Base-by-base conservation (phyloP, 1,139 yeast genomes). In the Kodamaea ohmeri region DNA sequence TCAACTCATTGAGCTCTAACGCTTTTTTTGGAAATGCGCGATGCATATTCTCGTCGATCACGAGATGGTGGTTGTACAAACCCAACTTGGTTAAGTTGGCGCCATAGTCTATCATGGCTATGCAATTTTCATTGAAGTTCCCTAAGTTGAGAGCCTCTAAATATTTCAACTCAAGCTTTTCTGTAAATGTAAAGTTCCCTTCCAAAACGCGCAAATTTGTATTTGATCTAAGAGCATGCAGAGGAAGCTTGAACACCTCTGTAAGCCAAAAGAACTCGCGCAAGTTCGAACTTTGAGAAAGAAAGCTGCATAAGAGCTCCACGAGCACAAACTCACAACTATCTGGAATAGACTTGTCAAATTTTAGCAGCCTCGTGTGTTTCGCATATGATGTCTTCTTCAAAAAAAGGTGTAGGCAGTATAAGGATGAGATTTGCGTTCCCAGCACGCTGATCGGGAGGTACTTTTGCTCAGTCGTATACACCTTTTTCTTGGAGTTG, bases 351-450 rank as follows among this genome's bases (percentile, higher is more conserved):
- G 22, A 19, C n/a, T 42, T 30, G 14, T 29, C 26, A 21, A 49
- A 48, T 5, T 42, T 35, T 3, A 49, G 26, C 26, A 33, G 32
- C 16, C 34, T 25, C 28, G 44, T 42, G 28, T 39, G 22, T 2
- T 31, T 13, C 6, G 44, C 40, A 16, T 26, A 15, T 4, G 25
- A 25, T 13, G 32, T 25, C 12, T 42, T 30, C 30, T 45, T 46
- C 36, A 50, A 45, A 26, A 48, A 43, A n/a, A 44, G 25, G 29
- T 50, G 47, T 22, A 50, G 42, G 11, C 49, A 40, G 30, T 42
- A 49, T 8, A 50, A 32, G 3, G 49, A 37, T 4, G 47, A 40
- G 20, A 48, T 42, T 31, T 41, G 37, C 9, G 48, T 45, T 11
- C 49, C 44, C 20, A 12, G 25, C 4, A n/a, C 29, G n/a, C 34